Conservation (phyloP, 805 yeast genomes). For the Allodekkera sacchari region DNA sequence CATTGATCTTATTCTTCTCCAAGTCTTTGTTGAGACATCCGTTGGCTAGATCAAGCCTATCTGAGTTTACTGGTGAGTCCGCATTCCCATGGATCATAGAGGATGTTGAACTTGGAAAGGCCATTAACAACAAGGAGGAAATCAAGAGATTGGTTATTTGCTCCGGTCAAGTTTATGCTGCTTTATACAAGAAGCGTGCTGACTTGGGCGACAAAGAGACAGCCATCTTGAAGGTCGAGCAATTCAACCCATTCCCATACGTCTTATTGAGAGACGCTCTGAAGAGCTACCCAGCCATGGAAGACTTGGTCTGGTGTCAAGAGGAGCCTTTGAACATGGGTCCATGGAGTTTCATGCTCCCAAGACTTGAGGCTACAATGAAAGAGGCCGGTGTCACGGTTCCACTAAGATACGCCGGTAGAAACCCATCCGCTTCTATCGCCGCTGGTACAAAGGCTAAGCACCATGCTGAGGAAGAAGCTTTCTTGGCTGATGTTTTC, state of each 20-base stretch:
- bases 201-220: constrained; percentile 68
- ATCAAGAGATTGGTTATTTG: constrained; percentile 81
- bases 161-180: constrained; percentile 92
- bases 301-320: constrained; percentile 94
- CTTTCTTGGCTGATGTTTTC: constrained; percentile 76
- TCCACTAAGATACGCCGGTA: constrained; percentile 80
- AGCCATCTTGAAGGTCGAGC: constrained; percentile 86
- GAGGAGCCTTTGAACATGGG: constrained; percentile 99
- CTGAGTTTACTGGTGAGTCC: constrained; percentile 85
- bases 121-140: constrained; percentile 69
- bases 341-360: constrained; percentile 68
- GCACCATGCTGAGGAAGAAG: constrained; percentile 84
- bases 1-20: constrained; percentile 81
- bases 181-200: constrained; percentile 84
- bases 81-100: constrained; percentile 96
- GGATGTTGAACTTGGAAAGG: constrained; percentile 76
- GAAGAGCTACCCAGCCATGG: constrained; percentile 68
- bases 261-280: constrained; percentile 84
- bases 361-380: constrained; percentile 74
- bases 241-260: constrained; percentile 98
- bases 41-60: constrained; percentile 78
- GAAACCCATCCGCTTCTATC: constrained; percentile 96
- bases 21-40: constrained; percentile 95
- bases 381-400: constrained; percentile 60
- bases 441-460: constrained; percentile 93